Conservation (phyloP, 495 filamentous ascomycete species). For the Mycothermus thermophilus region DNA sequence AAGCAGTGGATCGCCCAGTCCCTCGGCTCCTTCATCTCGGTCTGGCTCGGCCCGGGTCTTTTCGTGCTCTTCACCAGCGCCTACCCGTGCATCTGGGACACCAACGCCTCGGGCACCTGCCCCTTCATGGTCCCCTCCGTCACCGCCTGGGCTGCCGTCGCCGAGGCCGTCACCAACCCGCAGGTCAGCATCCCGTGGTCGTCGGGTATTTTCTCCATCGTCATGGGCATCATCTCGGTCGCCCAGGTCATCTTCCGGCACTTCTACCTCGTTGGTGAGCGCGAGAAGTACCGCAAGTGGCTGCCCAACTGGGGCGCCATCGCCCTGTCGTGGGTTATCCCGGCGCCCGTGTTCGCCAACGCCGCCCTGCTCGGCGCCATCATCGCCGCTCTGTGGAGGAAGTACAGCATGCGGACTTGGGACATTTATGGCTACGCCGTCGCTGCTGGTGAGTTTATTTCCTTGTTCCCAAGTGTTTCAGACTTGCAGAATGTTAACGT, state of each 20-base stretch:
- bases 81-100: slow-evolving; percentile 45
- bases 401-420: slow-evolving; percentile 39
- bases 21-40: slow-evolving; percentile 43
- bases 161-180: slow-evolving; percentile 48
- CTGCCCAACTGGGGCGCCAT: slow-evolving; percentile 57
- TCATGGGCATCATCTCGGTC: slow-evolving; percentile 37
- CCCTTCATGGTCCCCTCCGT: slow-evolving; percentile 48
- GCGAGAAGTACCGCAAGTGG: slow-evolving; percentile 40
- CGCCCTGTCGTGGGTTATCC: slow-evolving; percentile 48
- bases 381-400: slow-evolving; percentile 43
- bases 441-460: slow-evolving; percentile 34
- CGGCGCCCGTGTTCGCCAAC: slow-evolving; percentile 22
- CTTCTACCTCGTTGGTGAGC: slow-evolving; percentile 36
- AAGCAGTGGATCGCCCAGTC: slow-evolving; percentile 52
- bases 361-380: slow-evolving; percentile 47
- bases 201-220: slow-evolving; percentile 43
- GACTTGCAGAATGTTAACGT: neutral
- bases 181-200: slow-evolving; percentile 39
- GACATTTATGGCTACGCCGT: slow-evolving; percentile 52
- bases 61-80: slow-evolving; percentile 51
- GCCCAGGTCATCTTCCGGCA: slow-evolving; percentile 42
- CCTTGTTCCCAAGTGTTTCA: neutral
- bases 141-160: slow-evolving; percentile 50
- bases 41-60: slow-evolving; percentile 49
- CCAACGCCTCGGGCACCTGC: slow-evolving; percentile 24